Percentiles rank a stretch among this genome's conserved stretches.
phyloP scores from a whole-genome alignment of 2,329 filamentous ascomycete genomes.

The Arthrobotrys sphaeroides region DNA sequence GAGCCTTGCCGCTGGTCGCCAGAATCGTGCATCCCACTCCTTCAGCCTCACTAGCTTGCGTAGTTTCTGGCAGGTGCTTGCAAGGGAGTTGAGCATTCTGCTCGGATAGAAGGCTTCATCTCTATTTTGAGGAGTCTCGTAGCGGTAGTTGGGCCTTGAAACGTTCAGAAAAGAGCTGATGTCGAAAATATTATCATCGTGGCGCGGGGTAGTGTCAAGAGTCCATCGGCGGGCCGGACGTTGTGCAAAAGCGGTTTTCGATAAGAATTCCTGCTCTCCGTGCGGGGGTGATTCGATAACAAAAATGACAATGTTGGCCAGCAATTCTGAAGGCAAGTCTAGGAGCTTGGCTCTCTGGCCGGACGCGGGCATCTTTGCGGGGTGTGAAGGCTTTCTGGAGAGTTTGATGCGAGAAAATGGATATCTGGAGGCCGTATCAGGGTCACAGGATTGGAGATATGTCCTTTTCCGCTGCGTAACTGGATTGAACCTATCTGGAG shows the following conservation, averaged over 20 bases:
- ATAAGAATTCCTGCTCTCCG: background rate
- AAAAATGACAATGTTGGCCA: conserved; percentile 29
- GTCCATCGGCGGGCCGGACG: conserved; percentile 30
- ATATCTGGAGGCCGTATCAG: conserved; percentile 13
- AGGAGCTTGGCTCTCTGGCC: conserved; percentile 20
- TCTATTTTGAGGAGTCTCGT: conserved; percentile 32
- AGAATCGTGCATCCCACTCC: conserved; percentile 55
- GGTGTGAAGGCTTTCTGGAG: background rate
- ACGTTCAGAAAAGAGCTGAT: conserved; percentile 18
- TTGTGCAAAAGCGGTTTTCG: conserved; percentile 12
- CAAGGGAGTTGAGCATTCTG: conserved; percentile 40
- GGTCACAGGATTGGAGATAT: conserved; percentile 22
- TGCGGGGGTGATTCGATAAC: conserved; percentile 31
- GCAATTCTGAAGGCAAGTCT: conserved; percentile 29
- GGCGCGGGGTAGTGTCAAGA: background rate
- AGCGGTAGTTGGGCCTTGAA: background rate
- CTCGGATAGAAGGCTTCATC: conserved; percentile 41
- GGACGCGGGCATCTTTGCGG: background rate
- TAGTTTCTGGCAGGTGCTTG: conserved; percentile 54
- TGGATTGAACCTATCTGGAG: background rate
- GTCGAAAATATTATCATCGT: conserved; percentile 13
- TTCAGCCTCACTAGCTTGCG: conserved; percentile 53
- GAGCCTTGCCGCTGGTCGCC: conserved; percentile 55
- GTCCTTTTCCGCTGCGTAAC: conserved; percentile 16
- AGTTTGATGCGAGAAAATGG: conserved; percentile 11